These are phyloP conservation scores for Coniferiporia weirii DNA, from an alignment of 1,284 basidiomycete genomes.

Conservation along the genomic window DNA sequence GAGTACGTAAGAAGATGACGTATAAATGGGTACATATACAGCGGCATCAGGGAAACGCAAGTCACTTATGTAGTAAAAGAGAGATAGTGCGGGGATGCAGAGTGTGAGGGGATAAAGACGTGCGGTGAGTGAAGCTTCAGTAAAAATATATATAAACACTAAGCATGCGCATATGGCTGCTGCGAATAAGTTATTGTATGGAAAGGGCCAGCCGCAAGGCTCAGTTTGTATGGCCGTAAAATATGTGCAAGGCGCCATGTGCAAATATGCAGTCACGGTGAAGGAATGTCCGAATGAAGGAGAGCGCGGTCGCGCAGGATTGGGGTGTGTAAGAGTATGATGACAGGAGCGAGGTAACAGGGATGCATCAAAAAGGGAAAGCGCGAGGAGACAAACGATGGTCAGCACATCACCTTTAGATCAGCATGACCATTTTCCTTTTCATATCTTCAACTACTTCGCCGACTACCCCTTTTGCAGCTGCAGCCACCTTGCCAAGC, in stretches of 20 bases:
- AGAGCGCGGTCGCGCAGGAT: neutral
- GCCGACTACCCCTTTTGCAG: conserved; percentile 3
- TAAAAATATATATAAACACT: neutral
- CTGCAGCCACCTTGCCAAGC: conserved; percentile 6
- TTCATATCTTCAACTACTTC: conserved; percentile 4
- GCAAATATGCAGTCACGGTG: neutral
- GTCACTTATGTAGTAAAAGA: too few species aligned
- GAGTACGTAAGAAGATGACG: too few species aligned
- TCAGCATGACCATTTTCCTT: neutral
- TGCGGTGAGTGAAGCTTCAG: too few species aligned
- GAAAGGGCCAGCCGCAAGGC: neutral
- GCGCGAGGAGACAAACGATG: neutral
- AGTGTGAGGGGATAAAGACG: too few species aligned
- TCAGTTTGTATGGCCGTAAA: neutral
- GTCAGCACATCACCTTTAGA: neutral
- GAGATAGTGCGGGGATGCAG: too few species aligned
- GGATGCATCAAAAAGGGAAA: neutral
- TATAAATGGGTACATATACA: too few species aligned
- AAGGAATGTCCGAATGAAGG: neutral
- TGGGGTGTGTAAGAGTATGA: neutral
- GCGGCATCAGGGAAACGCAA: too few species aligned
- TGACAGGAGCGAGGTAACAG: neutral
- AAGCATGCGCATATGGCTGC: neutral
- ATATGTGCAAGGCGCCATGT: neutral
- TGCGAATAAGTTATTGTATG: neutral